Evolutionary conservation across 2,329 filamentous ascomycete species (phyloP).

Genomic region (Fusarium mexicanum): DNA sequence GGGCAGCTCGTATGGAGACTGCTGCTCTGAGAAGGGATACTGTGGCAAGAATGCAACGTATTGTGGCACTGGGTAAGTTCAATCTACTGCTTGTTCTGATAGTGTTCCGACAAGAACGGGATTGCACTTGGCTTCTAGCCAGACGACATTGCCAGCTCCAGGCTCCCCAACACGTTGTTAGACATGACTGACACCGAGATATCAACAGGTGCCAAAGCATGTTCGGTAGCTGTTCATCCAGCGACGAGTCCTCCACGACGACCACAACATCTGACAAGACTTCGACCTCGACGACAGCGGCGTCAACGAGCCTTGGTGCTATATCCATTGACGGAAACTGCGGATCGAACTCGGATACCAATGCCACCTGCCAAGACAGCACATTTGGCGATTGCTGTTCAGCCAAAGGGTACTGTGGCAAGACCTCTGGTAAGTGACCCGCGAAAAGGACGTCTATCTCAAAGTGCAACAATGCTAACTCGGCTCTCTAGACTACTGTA

Average conservation of each 20-base stretch:
- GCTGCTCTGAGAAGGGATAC: background rate
- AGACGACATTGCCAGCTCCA: background rate
- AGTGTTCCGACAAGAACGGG: fast-evolving
- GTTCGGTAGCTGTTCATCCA: background rate
- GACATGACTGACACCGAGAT: background rate
- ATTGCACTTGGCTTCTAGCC: background rate
- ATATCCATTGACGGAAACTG: background rate
- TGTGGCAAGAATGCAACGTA: background rate
- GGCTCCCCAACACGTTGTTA: background rate
- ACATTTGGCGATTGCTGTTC: background rate
- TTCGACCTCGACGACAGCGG: background rate
- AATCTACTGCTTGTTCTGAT: background rate
- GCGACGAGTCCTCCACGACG: background rate
- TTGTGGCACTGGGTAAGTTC: background rate
- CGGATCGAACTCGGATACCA: background rate
- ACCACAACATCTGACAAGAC: background rate
- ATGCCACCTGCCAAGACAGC: background rate
- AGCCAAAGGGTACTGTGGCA: background rate
- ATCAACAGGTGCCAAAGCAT: background rate
- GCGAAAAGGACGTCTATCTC: background rate
- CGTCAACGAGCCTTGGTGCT: background rate
- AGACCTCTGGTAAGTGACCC: background rate
- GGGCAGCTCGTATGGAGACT: background rate
- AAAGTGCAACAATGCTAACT: background rate
- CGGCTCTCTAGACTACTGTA: background rate